Conservation (phyloP, 2,329 filamentous ascomycete species). For the Zasmidium angulare region DNA sequence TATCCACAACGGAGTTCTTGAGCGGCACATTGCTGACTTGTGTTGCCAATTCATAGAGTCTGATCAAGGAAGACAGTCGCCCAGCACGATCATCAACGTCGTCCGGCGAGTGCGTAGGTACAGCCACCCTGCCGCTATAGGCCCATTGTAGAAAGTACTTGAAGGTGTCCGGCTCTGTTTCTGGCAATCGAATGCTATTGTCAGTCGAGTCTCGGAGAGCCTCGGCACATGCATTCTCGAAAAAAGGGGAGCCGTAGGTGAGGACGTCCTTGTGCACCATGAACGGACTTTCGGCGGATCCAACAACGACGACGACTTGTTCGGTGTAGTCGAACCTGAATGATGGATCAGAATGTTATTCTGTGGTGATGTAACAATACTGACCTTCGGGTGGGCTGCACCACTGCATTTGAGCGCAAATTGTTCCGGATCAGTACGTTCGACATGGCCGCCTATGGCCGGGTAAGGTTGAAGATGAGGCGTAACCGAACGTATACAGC, state of each 20-base stretch:
- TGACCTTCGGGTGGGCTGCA: background rate
- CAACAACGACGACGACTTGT: slow-evolving; percentile 9
- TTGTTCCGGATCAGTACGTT: background rate
- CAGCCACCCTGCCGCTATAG: background rate
- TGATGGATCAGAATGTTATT: background rate
- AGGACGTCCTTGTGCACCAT: slow-evolving; percentile 14
- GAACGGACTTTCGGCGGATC: slow-evolving; percentile 5
- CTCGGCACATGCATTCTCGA: slow-evolving; percentile 11
- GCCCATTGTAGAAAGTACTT: slow-evolving; percentile 5
- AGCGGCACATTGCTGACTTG: background rate
- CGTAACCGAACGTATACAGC: too few relatives aligned
- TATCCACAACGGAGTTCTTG: background rate
- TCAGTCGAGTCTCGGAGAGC: background rate
- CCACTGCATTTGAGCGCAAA: background rate
- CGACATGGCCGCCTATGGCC: background rate
- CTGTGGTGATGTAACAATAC: background rate
- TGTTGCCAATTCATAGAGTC: background rate
- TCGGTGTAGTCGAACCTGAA: slow-evolving; percentile 5
- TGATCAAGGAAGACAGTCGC: background rate
- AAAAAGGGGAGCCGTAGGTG: slow-evolving; percentile 14
- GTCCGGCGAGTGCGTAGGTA: background rate
- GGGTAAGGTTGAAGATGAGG: too few relatives aligned
- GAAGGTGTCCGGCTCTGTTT: background rate
- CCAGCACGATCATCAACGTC: background rate
- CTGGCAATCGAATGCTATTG: background rate